Conservation (phyloP, 805 yeast species). For the Sporopachydermia lactativora region DNA sequence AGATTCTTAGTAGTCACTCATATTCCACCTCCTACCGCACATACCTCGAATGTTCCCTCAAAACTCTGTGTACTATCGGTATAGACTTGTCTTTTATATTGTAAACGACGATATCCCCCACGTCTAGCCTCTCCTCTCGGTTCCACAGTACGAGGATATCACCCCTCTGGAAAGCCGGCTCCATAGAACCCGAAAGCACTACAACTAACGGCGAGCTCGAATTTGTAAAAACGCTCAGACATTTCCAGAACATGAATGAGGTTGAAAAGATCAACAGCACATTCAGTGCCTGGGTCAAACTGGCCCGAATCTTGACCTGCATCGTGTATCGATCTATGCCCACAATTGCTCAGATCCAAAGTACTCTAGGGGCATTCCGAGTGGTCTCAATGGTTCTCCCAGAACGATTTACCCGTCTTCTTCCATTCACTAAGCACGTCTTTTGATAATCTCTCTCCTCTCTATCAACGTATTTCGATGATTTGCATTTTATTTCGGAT, state of each 20-base stretch:
- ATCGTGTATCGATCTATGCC: conserved; percentile 6
- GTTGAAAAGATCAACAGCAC: conserved; percentile 72
- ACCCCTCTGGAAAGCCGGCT: conserved; percentile 98
- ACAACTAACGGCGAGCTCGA: conserved; percentile 92
- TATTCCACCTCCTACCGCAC: conserved; percentile 13
- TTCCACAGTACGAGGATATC: conserved; percentile 90
- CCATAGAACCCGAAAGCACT: conserved; percentile 97
- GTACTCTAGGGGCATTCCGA: conserved; percentile 8
- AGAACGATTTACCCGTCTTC: conserved; percentile 6
- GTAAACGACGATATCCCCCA: conserved; percentile 92
- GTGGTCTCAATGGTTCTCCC: conserved; percentile 5
- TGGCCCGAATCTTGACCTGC: conserved; percentile 46
- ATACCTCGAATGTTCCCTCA: conserved; percentile 57
- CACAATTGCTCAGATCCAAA: conserved; percentile 5
- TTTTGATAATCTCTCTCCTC: neutral
- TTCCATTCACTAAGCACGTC: conserved; percentile 6
- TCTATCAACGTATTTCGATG: conserved; percentile 4
- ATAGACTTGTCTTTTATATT: conserved; percentile 65
- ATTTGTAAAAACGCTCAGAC: conserved; percentile 58
- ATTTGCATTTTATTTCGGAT: no score
- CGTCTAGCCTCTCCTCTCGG: conserved; percentile 46
- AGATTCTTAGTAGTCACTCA: conserved; percentile 6
- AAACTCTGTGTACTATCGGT: conserved; percentile 94
- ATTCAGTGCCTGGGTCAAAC: conserved; percentile 50
- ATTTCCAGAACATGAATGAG: conserved; percentile 88